Evolutionary conservation across 2,329 filamentous ascomycete species (phyloP), one percentile per base, ranked within the genome.

Genomic region (Arthrobotrys entomopaga): DNA sequence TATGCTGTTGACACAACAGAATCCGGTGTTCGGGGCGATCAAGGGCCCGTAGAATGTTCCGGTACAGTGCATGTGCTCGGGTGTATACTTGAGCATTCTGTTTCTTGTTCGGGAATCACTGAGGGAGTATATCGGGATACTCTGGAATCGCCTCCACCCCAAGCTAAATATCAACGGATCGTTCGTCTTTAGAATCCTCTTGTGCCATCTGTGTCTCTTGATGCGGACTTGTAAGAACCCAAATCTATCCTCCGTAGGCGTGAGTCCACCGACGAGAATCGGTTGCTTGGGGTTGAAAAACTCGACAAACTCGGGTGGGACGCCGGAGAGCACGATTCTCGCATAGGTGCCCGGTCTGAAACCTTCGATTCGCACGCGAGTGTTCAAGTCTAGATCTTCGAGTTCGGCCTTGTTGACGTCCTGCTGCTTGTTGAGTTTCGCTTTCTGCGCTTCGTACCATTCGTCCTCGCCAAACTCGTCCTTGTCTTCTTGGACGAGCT

Each of bases 41-140:
- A 99, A 87, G 0, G 96, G 95, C 0, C 93, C 95, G 80, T 96
- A 98, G 82, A 98, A 93, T 58, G 93, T 97, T 46, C 88, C 95
- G 81, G 96, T 96, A 83, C 96, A 99, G 83, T 98, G 95, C 93
- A 97, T 98, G 81, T 99, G 95, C 84, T 99, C 96, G 0, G 95
- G 96, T 0, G 94, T 97, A 82, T 99, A 99, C 82, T 99, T 99
- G 76, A 99, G 87, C 94, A 99, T 97, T 67, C 95, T 89, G 82
- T 98, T 97, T 76, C 95, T 87, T 24, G 92, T 96, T 78, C 95
- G 88, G 75, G 91, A 96, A 82, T 98, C 95, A 22, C 92, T 95
- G 67, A 95, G 97, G 83, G 91, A 95, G 87, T 97, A 99, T 72
- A 97, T 89, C 16, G 94, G 94, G 78, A 95, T 85, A 4, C 91